Conservation (phyloP, 2,329 filamentous ascomycete genomes). For the Trichoderma guizhouense region DNA sequence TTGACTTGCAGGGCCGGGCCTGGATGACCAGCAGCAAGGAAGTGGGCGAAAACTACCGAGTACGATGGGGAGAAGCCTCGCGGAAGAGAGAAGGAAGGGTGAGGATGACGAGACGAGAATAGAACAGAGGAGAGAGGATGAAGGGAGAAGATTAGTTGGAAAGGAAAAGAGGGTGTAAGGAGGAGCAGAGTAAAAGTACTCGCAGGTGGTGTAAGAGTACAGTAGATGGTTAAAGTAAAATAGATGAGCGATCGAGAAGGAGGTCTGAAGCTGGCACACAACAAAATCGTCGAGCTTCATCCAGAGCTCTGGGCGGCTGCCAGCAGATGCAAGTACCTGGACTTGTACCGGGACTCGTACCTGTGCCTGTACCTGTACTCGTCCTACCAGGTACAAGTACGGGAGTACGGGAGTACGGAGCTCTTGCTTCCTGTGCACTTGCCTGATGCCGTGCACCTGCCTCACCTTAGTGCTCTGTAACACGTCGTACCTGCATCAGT, state of each 20-base stretch:
- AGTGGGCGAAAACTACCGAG: constrained; percentile 6
- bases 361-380: background rate
- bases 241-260: background rate
- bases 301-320: background rate
- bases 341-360: background rate
- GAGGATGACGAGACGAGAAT: background rate
- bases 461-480: background rate
- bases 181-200: background rate
- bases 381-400: background rate
- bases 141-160: background rate
- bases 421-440: background rate
- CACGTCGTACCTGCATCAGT: constrained; percentile 9
- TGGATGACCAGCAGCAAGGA: constrained; percentile 14
- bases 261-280: background rate
- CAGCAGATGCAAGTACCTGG: background rate
- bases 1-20: constrained; percentile 16
- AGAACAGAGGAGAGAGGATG: background rate
- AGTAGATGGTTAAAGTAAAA: background rate
- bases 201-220: background rate
- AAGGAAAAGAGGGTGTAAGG: background rate
- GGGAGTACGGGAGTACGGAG: background rate
- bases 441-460: background rate
- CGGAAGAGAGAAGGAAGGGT: background rate
- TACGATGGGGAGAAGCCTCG: constrained; percentile 2
- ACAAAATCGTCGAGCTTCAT: background rate